Conservation (phyloP, 2,329 filamentous ascomycete species). For the Arthrocladium fulminans region DNA sequence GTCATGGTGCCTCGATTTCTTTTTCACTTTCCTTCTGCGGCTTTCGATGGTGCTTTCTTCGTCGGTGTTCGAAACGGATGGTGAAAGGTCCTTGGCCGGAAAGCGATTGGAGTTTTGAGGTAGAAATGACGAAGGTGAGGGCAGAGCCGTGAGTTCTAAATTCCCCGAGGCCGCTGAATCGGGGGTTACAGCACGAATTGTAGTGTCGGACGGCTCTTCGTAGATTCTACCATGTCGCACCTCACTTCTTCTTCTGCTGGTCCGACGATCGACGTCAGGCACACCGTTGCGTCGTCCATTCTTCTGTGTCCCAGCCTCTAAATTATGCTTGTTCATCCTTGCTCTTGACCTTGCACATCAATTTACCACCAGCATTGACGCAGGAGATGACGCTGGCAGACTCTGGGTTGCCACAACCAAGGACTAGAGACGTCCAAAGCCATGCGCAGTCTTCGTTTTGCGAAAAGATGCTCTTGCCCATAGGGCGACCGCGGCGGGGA, state of each 20-base stretch:
- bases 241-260: constrained; percentile 21
- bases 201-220: constrained; percentile 36
- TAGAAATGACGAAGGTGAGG: constrained; percentile 18
- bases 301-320: constrained; percentile 26
- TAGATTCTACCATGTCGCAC: constrained; percentile 21
- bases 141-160: constrained; percentile 10
- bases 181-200: constrained; percentile 40
- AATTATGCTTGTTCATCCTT: constrained; percentile 28
- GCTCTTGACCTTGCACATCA: constrained; percentile 28
- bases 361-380: constrained; percentile 19
- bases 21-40: constrained; percentile 16
- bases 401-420: not conserved
- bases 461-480: not conserved
- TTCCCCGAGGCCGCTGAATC: constrained; percentile 30
- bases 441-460: not conserved
- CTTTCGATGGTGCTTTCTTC: constrained; percentile 30
- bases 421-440: not conserved
- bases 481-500: not conserved
- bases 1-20: constrained; percentile 14
- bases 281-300: constrained; percentile 19
- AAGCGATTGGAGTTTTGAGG: constrained; percentile 13
- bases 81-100: constrained; percentile 15
- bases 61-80: constrained; percentile 21
- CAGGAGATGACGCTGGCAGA: not conserved
- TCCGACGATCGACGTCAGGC: constrained; percentile 3